These are phyloP conservation scores for Rhizopogon vinicolor DNA, from an alignment of 768 basidiomycete genomes.

Conservation along the genomic window DNA sequence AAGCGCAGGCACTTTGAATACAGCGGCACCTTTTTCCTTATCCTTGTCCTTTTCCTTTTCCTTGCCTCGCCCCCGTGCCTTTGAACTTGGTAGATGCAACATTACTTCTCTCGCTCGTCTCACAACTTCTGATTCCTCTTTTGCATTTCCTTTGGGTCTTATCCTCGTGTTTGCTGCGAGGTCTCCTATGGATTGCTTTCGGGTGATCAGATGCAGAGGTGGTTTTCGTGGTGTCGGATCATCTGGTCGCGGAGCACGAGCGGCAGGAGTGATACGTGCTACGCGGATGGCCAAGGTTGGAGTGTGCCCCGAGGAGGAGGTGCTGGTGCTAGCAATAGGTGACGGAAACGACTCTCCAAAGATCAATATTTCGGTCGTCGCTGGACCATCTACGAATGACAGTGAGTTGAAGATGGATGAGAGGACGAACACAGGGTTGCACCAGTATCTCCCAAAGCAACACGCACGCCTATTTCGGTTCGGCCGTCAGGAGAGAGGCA, in stretches of 20 bases:
- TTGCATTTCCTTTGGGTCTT: constrained; percentile 14
- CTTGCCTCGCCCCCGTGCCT: constrained; percentile 1
- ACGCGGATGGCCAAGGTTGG: constrained; percentile 40
- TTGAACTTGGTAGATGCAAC: constrained; percentile 30
- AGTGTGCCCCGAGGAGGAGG: constrained; percentile 17
- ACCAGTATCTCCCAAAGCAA: constrained; percentile 71
- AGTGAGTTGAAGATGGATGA: background rate
- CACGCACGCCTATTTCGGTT: constrained; percentile 56
- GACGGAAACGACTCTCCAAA: constrained; percentile 29
- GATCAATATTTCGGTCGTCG: constrained; percentile 63
- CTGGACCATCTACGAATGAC: constrained; percentile 50
- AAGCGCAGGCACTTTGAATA: constrained; percentile 47
- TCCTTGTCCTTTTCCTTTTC: constrained; percentile 11
- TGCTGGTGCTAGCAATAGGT: constrained; percentile 8
- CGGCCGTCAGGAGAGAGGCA: constrained; percentile 24
- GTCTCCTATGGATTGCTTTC: constrained; percentile 8
- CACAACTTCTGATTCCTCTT: constrained; percentile 26
- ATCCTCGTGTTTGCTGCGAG: constrained; percentile 20
- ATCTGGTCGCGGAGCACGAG: constrained; percentile 58
- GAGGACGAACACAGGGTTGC: constrained; percentile 13
- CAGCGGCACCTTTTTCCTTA: constrained; percentile 8
- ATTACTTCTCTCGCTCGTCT: constrained; percentile 33
- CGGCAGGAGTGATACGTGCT: constrained; percentile 48
- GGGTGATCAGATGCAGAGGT: constrained; percentile 30
- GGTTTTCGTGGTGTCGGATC: constrained; percentile 76